phyloP scores from a whole-genome alignment of 1,284 basidiomycete species.

The Schizophyllum amplum region DNA sequence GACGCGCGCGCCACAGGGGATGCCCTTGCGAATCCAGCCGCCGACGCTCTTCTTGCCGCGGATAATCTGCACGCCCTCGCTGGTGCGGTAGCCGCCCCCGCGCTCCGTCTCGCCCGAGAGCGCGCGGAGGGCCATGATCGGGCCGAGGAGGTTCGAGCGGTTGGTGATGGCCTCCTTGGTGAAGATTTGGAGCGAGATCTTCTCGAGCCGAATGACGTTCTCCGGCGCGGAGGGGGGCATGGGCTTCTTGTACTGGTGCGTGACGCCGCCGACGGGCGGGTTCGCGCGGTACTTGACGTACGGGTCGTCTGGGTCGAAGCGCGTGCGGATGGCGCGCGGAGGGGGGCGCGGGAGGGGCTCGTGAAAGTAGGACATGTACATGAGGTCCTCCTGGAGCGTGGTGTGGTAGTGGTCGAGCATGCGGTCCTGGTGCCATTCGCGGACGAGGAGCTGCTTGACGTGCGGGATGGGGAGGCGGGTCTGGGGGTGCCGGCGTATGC shows the following conservation, averaged over 20 bases:
- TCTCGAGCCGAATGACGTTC: constrained; percentile 72
- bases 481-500: constrained; percentile 12
- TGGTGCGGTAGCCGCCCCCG: constrained; percentile 61
- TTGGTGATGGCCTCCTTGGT: constrained; percentile 72
- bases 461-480: constrained; percentile 60
- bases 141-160: constrained; percentile 73
- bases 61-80: constrained; percentile 77
- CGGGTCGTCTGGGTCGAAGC: constrained; percentile 72
- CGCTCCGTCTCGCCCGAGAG: constrained; percentile 77
- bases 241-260: constrained; percentile 55
- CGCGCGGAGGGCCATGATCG: constrained; percentile 83
- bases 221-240: constrained; percentile 58
- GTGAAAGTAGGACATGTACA: constrained; percentile 95
- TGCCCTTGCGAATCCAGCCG: constrained; percentile 79
- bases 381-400: constrained; percentile 79
- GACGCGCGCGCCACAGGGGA: constrained; percentile 86
- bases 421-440: constrained; percentile 71
- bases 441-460: constrained; percentile 44
- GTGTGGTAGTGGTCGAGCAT: constrained; percentile 80
- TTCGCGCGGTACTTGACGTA: constrained; percentile 72
- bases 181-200: constrained; percentile 81
- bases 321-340: constrained; percentile 52
- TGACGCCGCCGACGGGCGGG: constrained; percentile 60
- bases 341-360: constrained; percentile 43
- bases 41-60: constrained; percentile 74